Evolutionary conservation across 441 rosid species (phyloP).

Genomic region (Croton setiger): DNA sequence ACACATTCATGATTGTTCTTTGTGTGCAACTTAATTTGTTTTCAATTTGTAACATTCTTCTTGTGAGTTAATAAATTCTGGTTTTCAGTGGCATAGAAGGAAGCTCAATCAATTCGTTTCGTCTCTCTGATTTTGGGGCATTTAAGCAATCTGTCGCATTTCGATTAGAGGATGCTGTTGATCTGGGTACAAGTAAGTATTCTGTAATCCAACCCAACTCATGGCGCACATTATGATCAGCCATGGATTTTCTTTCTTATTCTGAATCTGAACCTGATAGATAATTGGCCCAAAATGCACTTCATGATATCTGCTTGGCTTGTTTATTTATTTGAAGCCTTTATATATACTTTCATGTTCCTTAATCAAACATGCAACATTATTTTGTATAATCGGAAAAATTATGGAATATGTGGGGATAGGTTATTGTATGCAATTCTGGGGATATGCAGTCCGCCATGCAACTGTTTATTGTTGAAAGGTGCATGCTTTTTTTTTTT

Average conservation of each 20-base stretch:
- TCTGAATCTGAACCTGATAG: neutral
- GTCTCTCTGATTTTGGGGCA: constrained; percentile 35
- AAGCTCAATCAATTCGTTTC: constrained; percentile 29
- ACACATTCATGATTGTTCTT: neutral
- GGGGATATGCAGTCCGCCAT: neutral
- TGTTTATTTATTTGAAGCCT: neutral
- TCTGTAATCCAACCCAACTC: constrained; percentile 9
- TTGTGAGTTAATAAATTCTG: constrained; percentile 14
- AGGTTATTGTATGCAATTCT: neutral
- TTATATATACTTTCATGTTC: neutral
- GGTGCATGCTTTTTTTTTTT: neutral
- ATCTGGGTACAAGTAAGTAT: constrained; percentile 43
- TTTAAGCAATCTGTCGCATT: constrained; percentile 37
- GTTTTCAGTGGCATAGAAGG: constrained; percentile 34
- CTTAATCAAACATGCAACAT: neutral
- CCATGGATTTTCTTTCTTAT: neutral
- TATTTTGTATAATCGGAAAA: neutral
- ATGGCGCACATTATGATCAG: constrained; percentile 4
- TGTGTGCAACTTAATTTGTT: neutral
- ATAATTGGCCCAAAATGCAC: neutral
- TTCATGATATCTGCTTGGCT: neutral
- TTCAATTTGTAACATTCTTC: neutral
- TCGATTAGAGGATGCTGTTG: constrained; percentile 35
- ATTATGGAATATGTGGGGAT: neutral
- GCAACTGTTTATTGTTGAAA: neutral